Percentiles rank a stretch among this genome's conserved stretches.
phyloP scores from a whole-genome alignment of 495 filamentous ascomycete species.

The Usnea hakonensis region DNA sequence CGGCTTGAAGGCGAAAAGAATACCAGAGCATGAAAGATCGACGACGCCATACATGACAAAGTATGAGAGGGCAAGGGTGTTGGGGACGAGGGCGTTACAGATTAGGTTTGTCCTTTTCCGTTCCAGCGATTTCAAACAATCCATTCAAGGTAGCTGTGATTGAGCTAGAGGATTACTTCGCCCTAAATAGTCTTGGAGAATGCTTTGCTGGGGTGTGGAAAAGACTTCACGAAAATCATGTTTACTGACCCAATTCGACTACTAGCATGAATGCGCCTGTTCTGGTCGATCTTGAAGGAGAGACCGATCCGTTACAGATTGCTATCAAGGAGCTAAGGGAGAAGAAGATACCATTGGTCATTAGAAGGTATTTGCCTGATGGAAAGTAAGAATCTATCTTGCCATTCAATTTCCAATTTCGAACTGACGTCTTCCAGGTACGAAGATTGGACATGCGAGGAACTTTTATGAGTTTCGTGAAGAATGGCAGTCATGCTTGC shows the following conservation, averaged over 20 bases:
- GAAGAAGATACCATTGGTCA: slow-evolving; percentile 96
- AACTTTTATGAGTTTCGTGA: slow-evolving; percentile 51
- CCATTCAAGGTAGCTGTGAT: neutral
- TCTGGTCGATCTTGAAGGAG: slow-evolving; percentile 90
- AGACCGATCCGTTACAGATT: slow-evolving; percentile 95
- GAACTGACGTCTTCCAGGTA: slow-evolving; percentile 50
- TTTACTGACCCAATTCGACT: slow-evolving; percentile 20
- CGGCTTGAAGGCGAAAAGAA: slow-evolving; percentile 77
- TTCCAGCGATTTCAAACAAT: neutral
- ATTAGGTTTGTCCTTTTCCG: slow-evolving; percentile 64
- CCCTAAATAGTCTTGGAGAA: neutral
- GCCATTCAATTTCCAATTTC: neutral
- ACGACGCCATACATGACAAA: slow-evolving; percentile 99
- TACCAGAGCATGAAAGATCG: slow-evolving; percentile 76
- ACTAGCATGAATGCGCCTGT: slow-evolving; percentile 89
- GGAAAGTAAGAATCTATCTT: slow-evolving; percentile 64
- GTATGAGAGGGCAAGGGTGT: slow-evolving; percentile 88
- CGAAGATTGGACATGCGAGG: slow-evolving; percentile 98
- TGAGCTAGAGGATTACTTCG: neutral
- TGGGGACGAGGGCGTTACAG: slow-evolving; percentile 88
- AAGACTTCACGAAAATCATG: neutral
- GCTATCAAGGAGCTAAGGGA: slow-evolving; percentile 93
- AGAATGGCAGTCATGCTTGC: neutral
- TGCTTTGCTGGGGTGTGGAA: slow-evolving; percentile 5
- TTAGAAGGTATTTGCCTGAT: slow-evolving; percentile 90